Evolutionary conservation across 306 rosid genomes (phyloP).

Genomic region (Castanea sativa): DNA sequence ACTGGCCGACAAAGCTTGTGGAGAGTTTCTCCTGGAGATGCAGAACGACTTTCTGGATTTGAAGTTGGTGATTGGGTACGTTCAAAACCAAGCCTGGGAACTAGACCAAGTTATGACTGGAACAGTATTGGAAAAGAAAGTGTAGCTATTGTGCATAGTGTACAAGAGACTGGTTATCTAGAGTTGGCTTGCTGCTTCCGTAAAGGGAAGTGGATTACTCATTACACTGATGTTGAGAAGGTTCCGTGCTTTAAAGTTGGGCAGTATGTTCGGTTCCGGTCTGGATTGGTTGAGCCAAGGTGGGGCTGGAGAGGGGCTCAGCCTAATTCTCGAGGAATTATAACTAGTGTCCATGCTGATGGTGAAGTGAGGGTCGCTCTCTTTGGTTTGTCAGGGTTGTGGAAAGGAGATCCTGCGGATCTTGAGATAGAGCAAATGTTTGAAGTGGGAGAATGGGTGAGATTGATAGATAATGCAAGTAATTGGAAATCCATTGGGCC

Average conservation of each 20-base stretch:
- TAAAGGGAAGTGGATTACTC: slow-evolving; percentile 88
- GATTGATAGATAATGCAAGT: slow-evolving; percentile 53
- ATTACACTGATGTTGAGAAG: slow-evolving; percentile 88
- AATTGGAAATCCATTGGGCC: slow-evolving; percentile 79
- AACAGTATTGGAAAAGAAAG: slow-evolving; percentile 84
- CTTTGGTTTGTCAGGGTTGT: slow-evolving; percentile 71
- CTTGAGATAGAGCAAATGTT: slow-evolving; percentile 73
- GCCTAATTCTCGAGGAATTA: slow-evolving; percentile 70
- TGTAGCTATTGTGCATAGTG: slow-evolving; percentile 90
- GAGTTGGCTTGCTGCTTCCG: slow-evolving; percentile 98
- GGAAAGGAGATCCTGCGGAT: slow-evolving; percentile 97
- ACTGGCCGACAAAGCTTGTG: slow-evolving; percentile 85
- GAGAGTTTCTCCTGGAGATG: slow-evolving; percentile 99
- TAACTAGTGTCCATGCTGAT: slow-evolving; percentile 86
- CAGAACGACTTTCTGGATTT: slow-evolving; percentile 90
- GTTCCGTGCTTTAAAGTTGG: slow-evolving; percentile 79
- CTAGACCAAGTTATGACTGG: slow-evolving; percentile 96
- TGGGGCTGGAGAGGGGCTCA: slow-evolving; percentile 98
- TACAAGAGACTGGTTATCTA: slow-evolving; percentile 89
- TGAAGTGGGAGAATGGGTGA: slow-evolving; percentile 98
- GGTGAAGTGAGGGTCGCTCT: slow-evolving; percentile 90
- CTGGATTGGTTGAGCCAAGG: slow-evolving; percentile 84
- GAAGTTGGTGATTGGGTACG: slow-evolving; percentile 99
- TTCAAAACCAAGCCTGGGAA: slow-evolving; percentile 92
- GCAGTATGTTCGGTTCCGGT: slow-evolving; percentile 81